Base-by-base conservation (phyloP, 2,329 filamentous ascomycete species). In the Nemania diffusa region DNA sequence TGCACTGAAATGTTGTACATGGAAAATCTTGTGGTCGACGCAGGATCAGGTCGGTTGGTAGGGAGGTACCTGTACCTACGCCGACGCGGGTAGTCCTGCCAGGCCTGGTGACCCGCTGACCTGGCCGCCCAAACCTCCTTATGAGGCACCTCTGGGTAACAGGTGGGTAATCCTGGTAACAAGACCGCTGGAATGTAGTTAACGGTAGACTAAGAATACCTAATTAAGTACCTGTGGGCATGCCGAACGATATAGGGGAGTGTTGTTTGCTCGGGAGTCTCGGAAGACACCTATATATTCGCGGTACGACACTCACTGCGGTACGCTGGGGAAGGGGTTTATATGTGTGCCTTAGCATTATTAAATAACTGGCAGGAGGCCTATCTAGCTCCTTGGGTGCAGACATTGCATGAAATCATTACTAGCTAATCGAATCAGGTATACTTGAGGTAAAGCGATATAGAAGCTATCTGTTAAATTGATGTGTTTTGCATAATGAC, bases 151-250 rank as follows among this genome's bases (percentile, higher is more conserved):
- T 29, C 46, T 37, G 13, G 27, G 61, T 64, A 57, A 56, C 53
- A 58, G 20, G 34, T 17, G 7, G 55, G 55, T 64, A 58, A 64
- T 44, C n/a, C 46, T 27, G 37, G 62, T 64, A 58, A 64, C 62
- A 46, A 44, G n/a, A 2, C 32, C 8, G 8, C 51, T 56, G 40
- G 13, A 32, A 32, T 17, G 22, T 26, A 26, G 13, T 27, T 50
- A 26, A 24, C 46, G 34, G 6, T 40, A 40, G 11, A 40, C 8
- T 13, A 40, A 40, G 34, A 40, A 3, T 15, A n/a, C n/a, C n/a
- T n/a, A n/a, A 40, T 50, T 50, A 50, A 24, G 26, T 46, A 13
- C 20, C 24, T 44, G 17, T 13, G 34, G 5, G 11, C 24, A 6
- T 13, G 34, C 34, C 34, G 9, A 13, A 13, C 6, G n/a, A n/a